Evolutionary conservation across 1,139 yeast genomes (phyloP).

Genomic region (Candida gigantensis): DNA sequence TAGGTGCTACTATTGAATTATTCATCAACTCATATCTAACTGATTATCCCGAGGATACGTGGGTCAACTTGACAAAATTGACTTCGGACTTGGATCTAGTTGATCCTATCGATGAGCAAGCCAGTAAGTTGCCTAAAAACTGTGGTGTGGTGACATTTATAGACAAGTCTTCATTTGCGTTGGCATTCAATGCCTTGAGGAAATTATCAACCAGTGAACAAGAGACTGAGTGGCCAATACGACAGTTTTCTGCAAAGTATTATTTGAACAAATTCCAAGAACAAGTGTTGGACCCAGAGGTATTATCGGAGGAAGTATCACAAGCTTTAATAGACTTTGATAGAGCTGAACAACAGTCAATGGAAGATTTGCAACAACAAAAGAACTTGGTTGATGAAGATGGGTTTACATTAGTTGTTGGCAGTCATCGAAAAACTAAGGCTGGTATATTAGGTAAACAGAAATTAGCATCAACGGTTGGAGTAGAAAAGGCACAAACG

Average conservation of each 20-base stretch:
- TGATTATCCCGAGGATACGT: conserved; percentile 49
- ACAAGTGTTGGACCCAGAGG: conserved; percentile 46
- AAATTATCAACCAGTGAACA: conserved; percentile 34
- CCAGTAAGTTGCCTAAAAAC: conserved; percentile 61
- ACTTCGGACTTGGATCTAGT: conserved; percentile 58
- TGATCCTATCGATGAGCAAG: conserved; percentile 20
- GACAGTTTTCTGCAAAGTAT: conserved; percentile 28
- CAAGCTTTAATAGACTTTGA: conserved; percentile 67
- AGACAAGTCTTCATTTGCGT: conserved; percentile 69
- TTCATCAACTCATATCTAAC: conserved; percentile 39
- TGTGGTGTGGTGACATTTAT: conserved; percentile 75
- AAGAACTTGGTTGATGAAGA: conserved; percentile 80
- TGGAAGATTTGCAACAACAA: conserved; percentile 56
- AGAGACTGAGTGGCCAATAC: conserved; percentile 35
- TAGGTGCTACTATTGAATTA: conserved; percentile 59
- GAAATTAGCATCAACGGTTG: conserved; percentile 46
- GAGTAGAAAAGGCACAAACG: conserved; percentile 43
- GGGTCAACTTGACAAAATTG: conserved; percentile 58
- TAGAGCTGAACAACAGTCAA: conserved; percentile 65
- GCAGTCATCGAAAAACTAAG: conserved; percentile 79
- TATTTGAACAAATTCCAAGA: conserved; percentile 30
- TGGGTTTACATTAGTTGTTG: conserved; percentile 90
- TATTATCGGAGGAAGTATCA: conserved; percentile 54
- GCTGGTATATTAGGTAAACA: conserved; percentile 63
- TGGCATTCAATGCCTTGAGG: conserved; percentile 65